Evolutionary conservation across 169 alveolate species (phyloP).

Genomic region (Neospora caninum): DNA sequence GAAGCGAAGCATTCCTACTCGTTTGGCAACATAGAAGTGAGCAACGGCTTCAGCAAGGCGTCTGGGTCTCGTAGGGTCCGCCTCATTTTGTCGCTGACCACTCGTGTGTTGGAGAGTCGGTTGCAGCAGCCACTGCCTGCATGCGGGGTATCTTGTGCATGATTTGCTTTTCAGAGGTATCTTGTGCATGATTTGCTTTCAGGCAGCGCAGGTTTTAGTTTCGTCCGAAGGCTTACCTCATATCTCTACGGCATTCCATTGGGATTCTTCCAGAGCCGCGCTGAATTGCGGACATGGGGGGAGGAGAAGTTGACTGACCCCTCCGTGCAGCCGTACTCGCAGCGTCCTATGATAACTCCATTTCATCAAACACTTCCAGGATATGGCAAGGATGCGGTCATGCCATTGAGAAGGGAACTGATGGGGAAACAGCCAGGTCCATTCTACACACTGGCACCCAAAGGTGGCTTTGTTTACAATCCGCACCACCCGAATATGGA

Average conservation of each 20-base stretch:
- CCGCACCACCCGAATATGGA: neutral
- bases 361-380: neutral
- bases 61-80: too few species aligned
- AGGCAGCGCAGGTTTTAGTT: neutral
- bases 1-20: too few species aligned
- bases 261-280: constrained; percentile 53
- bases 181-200: neutral
- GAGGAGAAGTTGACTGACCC: constrained; percentile 46
- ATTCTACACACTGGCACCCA: neutral
- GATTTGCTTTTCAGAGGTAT: neutral
- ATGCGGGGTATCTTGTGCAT: too few species aligned
- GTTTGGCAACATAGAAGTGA: too few species aligned
- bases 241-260: constrained; percentile 10
- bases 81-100: too few species aligned
- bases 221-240: neutral
- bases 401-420: neutral
- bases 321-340: constrained; percentile 50
- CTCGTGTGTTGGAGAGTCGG: too few species aligned
- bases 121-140: too few species aligned
- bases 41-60: too few species aligned
- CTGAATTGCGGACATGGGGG: constrained; percentile 59
- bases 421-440: neutral
- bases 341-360: neutral
- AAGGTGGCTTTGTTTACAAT: neutral
- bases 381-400: neutral